phyloP scores from a whole-genome alignment of 192 early-diverging fungal genomes.

The Mortierella hygrophila region DNA sequence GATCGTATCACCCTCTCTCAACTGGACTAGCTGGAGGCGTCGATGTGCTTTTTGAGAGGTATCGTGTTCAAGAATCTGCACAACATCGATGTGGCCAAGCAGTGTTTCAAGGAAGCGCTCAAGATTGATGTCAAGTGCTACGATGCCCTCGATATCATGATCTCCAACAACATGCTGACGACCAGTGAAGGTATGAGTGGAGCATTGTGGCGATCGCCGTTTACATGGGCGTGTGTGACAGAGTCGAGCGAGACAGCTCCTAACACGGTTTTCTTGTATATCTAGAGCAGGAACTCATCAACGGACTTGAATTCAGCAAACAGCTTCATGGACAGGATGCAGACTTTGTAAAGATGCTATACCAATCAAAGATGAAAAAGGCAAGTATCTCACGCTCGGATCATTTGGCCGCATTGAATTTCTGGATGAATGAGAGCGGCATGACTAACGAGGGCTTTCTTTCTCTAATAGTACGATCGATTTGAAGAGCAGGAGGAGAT shows the following conservation, averaged over 20 bases:
- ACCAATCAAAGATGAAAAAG: conserved; percentile 73
- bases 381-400: conserved; percentile 32
- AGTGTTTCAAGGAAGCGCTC: conserved; percentile 73
- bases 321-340: conserved; percentile 62
- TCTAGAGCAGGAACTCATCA: conserved; percentile 71
- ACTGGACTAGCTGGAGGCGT: conserved; percentile 65
- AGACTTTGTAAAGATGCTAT: conserved; percentile 69
- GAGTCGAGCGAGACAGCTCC: not conserved
- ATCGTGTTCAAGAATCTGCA: conserved; percentile 62
- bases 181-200: conserved; percentile 66
- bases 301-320: conserved; percentile 62
- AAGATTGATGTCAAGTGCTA: conserved; percentile 72
- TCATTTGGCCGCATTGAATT: not conserved
- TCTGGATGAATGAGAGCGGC: not conserved
- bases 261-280: not conserved
- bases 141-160: conserved; percentile 73
- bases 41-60: conserved; percentile 74
- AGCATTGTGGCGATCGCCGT: not conserved
- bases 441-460: not conserved
- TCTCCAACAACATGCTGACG: conserved; percentile 71
- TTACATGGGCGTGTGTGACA: not conserved
- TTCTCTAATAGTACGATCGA: conserved; percentile 58
- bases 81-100: conserved; percentile 66
- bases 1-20: not conserved
- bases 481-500: conserved; percentile 59